phyloP scores from a whole-genome alignment of 305 asterid genomes.

The Salvia sclarea region DNA sequence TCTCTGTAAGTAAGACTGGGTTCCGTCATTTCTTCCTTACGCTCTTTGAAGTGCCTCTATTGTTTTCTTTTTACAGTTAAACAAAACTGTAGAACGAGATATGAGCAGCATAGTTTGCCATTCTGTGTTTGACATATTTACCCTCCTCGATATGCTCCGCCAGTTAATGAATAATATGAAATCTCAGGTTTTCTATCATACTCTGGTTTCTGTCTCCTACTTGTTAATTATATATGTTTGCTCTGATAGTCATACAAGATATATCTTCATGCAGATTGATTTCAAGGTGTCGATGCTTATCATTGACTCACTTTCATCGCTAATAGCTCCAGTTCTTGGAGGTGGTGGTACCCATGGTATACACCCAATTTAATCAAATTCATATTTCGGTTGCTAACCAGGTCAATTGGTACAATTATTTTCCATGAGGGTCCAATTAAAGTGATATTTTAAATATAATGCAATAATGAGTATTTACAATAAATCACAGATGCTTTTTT shows the following conservation, averaged over 20 bases:
- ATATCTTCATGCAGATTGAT: constrained; percentile 42
- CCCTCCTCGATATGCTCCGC: constrained; percentile 70
- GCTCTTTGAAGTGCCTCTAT: constrained; percentile 17
- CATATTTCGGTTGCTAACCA: constrained; percentile 2
- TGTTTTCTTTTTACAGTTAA: constrained; percentile 42
- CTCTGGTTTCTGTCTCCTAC: constrained; percentile 12
- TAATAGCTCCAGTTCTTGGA: constrained; percentile 80
- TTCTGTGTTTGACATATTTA: constrained; percentile 70
- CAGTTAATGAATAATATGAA: constrained; percentile 50
- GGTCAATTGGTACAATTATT: background rate
- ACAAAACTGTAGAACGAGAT: constrained; percentile 42
- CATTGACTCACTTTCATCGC: constrained; percentile 86
- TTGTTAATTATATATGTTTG: constrained; percentile 20
- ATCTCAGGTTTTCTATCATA: constrained; percentile 52
- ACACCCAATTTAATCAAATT: background rate
- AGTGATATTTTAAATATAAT: constrained; percentile 9
- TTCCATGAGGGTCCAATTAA: background rate
- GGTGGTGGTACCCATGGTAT: constrained; percentile 75
- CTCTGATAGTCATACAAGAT: constrained; percentile 12
- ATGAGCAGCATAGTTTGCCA: constrained; percentile 64
- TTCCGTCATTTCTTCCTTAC: background rate
- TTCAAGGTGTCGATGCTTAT: constrained; percentile 59
- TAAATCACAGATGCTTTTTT: background rate
- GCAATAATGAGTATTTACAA: too few relatives aligned
- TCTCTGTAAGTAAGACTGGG: background rate